Evolutionary conservation across 169 alveolate species (phyloP).

Genomic region (Plasmodium gallinaceum): DNA sequence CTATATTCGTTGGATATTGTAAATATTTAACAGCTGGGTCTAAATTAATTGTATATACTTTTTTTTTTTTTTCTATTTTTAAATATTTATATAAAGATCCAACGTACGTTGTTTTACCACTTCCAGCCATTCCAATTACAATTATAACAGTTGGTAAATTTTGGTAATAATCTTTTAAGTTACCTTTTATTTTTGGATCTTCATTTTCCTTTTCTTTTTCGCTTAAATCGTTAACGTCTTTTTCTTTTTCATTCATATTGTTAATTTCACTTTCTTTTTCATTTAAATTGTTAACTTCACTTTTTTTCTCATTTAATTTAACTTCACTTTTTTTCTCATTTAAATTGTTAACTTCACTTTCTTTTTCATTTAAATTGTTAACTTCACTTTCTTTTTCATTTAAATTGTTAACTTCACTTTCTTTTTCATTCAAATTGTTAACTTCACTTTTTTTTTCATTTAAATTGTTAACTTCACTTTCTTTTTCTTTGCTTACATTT

Average conservation of each 20-base stretch:
- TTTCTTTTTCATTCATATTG: constrained; percentile 18
- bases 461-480: constrained; percentile 1
- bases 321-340: constrained; percentile 1
- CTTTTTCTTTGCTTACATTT: too few species aligned
- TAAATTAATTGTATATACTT: constrained; percentile 95
- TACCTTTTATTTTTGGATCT: constrained; percentile 2
- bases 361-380: not conserved
- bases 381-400: not conserved
- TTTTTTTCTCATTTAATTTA: constrained; percentile 6
- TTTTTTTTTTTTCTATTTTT: constrained; percentile 84
- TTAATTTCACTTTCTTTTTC: constrained; percentile 4
- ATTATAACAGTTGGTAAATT: constrained; percentile 70
- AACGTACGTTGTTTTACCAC: constrained; percentile 96
- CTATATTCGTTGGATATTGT: constrained; percentile 79
- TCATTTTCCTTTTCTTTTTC: not conserved
- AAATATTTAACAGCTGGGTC: constrained; percentile 97
- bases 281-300: not conserved
- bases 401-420: not conserved
- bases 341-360: not conserved
- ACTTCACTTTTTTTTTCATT: not conserved
- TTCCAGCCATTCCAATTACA: constrained; percentile 95
- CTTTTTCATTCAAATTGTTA: constrained; percentile 16
- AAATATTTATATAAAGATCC: constrained; percentile 86
- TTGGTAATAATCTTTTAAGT: constrained; percentile 52
- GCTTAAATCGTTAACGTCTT: not conserved